These are phyloP conservation scores for Penstemon newberryi DNA, from an alignment of 257 asterid species.

Conservation along the genomic window DNA sequence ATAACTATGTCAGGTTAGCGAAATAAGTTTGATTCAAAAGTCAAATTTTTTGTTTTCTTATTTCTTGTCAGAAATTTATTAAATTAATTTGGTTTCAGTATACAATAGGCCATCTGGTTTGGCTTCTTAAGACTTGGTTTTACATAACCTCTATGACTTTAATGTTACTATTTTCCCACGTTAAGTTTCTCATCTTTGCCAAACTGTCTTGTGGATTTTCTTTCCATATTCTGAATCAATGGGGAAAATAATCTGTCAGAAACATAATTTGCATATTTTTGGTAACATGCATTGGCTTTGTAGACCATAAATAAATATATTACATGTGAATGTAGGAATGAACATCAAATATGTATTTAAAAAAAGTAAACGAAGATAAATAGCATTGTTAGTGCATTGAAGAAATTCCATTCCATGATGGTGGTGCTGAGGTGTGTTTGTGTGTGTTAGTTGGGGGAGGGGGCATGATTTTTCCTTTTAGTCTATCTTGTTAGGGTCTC, in stretches of 20 bases:
- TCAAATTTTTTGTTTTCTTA: neutral
- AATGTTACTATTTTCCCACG: neutral
- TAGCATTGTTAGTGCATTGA: neutral
- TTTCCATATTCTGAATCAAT: slow-evolving; percentile 8
- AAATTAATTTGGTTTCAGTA: neutral
- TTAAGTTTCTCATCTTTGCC: neutral
- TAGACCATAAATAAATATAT: slow-evolving; percentile 8
- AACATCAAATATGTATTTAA: neutral
- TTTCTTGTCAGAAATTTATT: neutral
- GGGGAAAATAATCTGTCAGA: slow-evolving; percentile 2
- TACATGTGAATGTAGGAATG: neutral
- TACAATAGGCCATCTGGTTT: slow-evolving; percentile 7
- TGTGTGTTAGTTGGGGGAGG: too few relatives aligned
- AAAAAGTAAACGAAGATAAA: too few relatives aligned
- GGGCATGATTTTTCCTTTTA: too few relatives aligned
- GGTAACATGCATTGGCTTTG: slow-evolving; percentile 1
- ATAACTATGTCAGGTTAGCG: neutral
- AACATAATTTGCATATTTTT: slow-evolving; percentile 7
- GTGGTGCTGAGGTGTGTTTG: too few relatives aligned
- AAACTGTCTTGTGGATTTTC: neutral
- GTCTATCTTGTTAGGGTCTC: too few relatives aligned
- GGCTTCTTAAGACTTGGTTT: slow-evolving; percentile 4
- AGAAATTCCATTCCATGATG: neutral
- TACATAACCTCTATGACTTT: neutral
- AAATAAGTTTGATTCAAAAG: neutral